Evolutionary conservation across 345 rosid genomes (phyloP).

Genomic region (Pugionium cornutum): DNA sequence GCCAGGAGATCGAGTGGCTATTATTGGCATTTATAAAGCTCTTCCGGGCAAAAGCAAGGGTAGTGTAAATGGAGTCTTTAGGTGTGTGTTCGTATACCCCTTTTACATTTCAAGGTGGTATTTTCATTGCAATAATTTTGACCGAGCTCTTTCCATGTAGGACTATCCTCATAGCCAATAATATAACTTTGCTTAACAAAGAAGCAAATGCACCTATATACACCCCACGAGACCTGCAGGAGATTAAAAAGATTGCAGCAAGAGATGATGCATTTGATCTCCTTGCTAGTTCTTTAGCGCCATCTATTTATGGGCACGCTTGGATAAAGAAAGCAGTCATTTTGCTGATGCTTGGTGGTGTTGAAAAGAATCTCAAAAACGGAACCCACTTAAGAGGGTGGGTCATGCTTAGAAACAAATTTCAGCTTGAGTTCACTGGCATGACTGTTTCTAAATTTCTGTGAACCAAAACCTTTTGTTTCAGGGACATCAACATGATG

Average conservation of each 20-base stretch:
- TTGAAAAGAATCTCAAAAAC: constrained; percentile 90
- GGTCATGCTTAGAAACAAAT: background rate
- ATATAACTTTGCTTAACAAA: constrained; percentile 87
- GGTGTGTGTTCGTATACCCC: constrained; percentile 45
- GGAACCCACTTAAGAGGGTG: constrained; percentile 98
- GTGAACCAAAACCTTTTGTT: constrained; percentile 25
- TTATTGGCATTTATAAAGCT: constrained; percentile 92
- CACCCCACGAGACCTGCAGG: constrained; percentile 71
- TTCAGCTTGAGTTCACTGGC: constrained; percentile 13
- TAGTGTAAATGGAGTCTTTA: constrained; percentile 94
- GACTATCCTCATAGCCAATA: constrained; percentile 90
- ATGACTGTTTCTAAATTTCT: constrained; percentile 3
- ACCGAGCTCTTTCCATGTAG: constrained; percentile 46
- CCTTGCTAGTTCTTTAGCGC: constrained; percentile 89
- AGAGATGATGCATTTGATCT: constrained; percentile 89
- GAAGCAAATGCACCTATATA: constrained; percentile 95
- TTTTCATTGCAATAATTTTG: constrained; percentile 18
- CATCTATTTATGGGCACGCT: constrained; percentile 91
- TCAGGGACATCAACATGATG: constrained; percentile 98
- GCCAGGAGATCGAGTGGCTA: constrained; percentile 96
- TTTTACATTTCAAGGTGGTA: background rate
- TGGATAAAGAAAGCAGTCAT: constrained; percentile 98
- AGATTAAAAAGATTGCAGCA: constrained; percentile 82
- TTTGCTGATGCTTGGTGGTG: constrained; percentile 91
- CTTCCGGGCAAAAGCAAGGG: constrained; percentile 96